Conservation (phyloP, 306 rosid genomes). For the Lotus japonicus region DNA sequence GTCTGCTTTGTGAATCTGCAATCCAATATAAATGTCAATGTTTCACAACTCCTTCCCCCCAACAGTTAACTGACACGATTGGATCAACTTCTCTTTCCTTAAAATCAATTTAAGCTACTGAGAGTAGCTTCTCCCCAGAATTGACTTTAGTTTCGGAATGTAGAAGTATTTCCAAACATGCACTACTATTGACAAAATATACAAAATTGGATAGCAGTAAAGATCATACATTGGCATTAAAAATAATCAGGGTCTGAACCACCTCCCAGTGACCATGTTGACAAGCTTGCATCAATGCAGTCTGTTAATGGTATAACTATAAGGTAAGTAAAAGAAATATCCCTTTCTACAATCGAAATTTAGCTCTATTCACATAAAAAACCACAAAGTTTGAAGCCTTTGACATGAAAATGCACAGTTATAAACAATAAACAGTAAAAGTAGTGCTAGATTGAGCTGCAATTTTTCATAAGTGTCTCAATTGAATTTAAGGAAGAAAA, state of each 20-base stretch:
- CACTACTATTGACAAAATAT: not conserved
- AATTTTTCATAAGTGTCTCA: not conserved
- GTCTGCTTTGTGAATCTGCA: constrained; percentile 84
- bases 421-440: not conserved
- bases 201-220: constrained; percentile 5
- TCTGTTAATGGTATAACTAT: constrained; percentile 42
- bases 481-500: not conserved
- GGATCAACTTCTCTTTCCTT: too few relatives aligned
- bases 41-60: not conserved
- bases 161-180: too few relatives aligned
- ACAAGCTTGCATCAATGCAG: constrained; percentile 99
- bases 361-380: not conserved
- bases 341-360: not conserved
- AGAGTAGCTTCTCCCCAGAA: too few relatives aligned
- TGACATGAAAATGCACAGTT: not conserved
- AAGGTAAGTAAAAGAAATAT: constrained; percentile 2
- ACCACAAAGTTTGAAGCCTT: not conserved
- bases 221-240: constrained; percentile 62
- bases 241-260: constrained; percentile 68
- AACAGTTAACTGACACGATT: not conserved
- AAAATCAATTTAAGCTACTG: too few relatives aligned
- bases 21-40: constrained; percentile 15
- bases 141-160: too few relatives aligned
- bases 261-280: constrained; percentile 99
- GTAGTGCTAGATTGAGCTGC: not conserved